These are phyloP conservation scores for Candida chauliodis DNA, from an alignment of 805 yeast genomes.

Conservation along the genomic window DNA sequence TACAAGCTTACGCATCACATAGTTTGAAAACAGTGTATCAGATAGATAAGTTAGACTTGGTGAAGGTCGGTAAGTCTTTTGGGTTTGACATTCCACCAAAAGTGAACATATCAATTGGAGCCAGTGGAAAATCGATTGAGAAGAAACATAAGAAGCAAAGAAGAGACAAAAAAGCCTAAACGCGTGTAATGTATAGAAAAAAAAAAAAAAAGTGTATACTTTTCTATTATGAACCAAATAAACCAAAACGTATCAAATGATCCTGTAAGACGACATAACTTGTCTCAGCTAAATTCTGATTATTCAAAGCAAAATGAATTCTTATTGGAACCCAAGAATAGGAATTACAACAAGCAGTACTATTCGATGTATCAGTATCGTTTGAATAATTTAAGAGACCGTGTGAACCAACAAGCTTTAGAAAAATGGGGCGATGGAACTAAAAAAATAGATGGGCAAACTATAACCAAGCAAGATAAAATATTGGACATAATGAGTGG, in stretches of 20 bases:
- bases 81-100: conserved; percentile 96
- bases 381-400: conserved; percentile 25
- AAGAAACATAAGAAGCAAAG: conserved; percentile 46
- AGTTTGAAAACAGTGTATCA: conserved; percentile 94
- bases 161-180: conserved; percentile 14
- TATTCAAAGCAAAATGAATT: conserved; percentile 9
- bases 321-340: conserved; percentile 8
- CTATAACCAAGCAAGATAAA: conserved; percentile 31
- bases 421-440: conserved; percentile 54
- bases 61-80: conserved; percentile 90
- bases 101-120: conserved; percentile 93
- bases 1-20: conserved; percentile 97
- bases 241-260: background rate
- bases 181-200: conserved; percentile 5
- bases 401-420: conserved; percentile 31
- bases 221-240: conserved; percentile 1
- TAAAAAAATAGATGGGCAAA: conserved; percentile 29
- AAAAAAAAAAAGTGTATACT: too few species aligned
- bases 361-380: conserved; percentile 43
- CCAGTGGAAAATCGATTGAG: conserved; percentile 69
- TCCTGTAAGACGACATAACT: background rate
- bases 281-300: background rate
- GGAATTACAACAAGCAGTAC: conserved; percentile 39
- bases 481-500: conserved; percentile 60
- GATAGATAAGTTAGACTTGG: conserved; percentile 90